These are phyloP conservation scores for Pulicaria dysenterica DNA, from an alignment of 129 eudicot genomes.

Conservation along the genomic window DNA sequence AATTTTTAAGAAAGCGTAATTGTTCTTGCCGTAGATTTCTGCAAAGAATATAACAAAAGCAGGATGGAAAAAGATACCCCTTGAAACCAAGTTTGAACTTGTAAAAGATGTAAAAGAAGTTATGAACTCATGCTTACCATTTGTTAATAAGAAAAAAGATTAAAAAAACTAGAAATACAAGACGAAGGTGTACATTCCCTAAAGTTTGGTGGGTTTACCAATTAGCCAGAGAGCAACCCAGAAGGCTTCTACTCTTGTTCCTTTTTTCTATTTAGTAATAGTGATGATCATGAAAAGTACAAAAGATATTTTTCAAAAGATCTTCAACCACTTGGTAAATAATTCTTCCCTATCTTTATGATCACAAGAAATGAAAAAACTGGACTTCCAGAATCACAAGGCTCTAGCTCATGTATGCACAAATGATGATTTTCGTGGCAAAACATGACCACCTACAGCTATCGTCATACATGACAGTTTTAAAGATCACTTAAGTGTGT, in stretches of 20 bases:
- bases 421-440: neutral
- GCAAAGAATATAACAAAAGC: neutral
- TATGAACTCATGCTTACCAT: neutral
- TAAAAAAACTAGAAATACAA: too few species aligned
- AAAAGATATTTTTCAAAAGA: neutral
- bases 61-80: too few species aligned
- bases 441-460: slow-evolving; percentile 1
- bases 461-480: neutral
- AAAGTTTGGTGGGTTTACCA: too few species aligned
- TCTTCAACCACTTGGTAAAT: neutral
- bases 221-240: too few species aligned
- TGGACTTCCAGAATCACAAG: neutral
- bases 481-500: slow-evolving; percentile 6
- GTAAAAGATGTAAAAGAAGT: neutral
- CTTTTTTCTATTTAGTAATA: neutral
- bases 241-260: neutral
- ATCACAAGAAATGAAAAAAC: neutral
- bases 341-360: too few species aligned
- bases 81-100: too few species aligned
- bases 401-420: slow-evolving; percentile 14
- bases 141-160: too few species aligned
- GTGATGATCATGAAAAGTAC: neutral
- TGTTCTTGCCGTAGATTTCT: neutral
- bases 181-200: too few species aligned
- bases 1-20: neutral